Evolutionary conservation across 495 filamentous ascomycete genomes (phyloP), one percentile per base, ranked within the genome.

Genomic region (Hyaloscypha variabilis): DNA sequence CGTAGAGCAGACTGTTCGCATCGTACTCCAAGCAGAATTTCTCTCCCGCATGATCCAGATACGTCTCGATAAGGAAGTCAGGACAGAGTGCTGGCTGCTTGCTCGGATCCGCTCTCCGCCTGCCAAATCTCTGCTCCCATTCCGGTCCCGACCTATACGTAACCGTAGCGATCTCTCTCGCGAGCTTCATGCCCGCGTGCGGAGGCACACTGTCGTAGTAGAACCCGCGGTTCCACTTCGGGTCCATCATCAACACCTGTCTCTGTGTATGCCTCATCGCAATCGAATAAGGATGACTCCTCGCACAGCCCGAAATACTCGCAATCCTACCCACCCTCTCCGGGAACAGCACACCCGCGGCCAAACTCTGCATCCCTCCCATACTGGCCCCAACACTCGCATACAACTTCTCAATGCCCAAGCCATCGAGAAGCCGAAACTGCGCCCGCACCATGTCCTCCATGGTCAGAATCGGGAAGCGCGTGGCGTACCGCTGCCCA

Each of bases 11-110:
- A 74, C 93, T 97, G 78, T 99, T 99, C 23, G 95, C 87, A 71
- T 99, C 95, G 74, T 97, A 98, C 64, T 95, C 93, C n/a, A 99
- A 83, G 75, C 93, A 97, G 77, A 96, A 99, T 75, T 99, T 99
- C 81, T 99, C 95, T 51, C 95, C 95, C 2, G 95, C 96, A 72
- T 99, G 95, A 76, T 99, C 95, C 31, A 99, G 86, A 73, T 99
- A 99, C 0, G 95, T 99, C 73, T 99, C 95, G 66, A 99, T 97
- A 26, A 98, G 82, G 76, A 98, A 99, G 74, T 99, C 95, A 0
- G 95, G 93, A 69, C 95, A 99, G 19, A 99, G 80, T 0, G 95
- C 95, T 3, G 95, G 95, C 21, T 90, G 93, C 52, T 90, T 90
- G 66, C 85, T 87, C 4, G 91, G 85, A 74, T 99, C 95, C 19